Conservation (phyloP, 805 yeast species). For the Ogataea trehaloabstinens region DNA sequence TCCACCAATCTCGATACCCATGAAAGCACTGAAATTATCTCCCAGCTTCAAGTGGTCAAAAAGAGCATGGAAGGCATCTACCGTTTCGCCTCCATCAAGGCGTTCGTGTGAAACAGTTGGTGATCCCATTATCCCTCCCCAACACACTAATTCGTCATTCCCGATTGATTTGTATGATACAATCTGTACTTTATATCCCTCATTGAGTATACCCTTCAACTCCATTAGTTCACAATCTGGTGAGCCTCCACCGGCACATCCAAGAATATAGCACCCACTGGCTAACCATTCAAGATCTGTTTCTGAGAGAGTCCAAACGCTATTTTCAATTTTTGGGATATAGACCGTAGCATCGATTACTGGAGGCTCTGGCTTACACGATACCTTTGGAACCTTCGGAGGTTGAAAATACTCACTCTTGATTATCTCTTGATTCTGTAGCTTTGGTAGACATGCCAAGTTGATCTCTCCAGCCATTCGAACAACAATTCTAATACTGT, state of each 20-base stretch:
- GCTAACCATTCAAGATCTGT: slow-evolving; percentile 41
- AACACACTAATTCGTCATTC: slow-evolving; percentile 27
- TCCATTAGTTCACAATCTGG: slow-evolving; percentile 40
- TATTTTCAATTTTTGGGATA: slow-evolving; percentile 25
- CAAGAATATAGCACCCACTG: slow-evolving; percentile 43
- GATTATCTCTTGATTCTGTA: not conserved
- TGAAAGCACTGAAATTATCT: slow-evolving; percentile 28
- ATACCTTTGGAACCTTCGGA: not conserved
- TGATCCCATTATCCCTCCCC: slow-evolving; percentile 42
- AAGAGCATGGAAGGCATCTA: slow-evolving; percentile 28
- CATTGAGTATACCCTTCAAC: slow-evolving; percentile 28
- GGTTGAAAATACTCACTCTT: slow-evolving; percentile 1
- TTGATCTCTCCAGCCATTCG: slow-evolving; percentile 45
- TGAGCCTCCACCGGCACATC: slow-evolving; percentile 53
- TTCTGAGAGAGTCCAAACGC: slow-evolving; percentile 39
- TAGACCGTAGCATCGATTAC: slow-evolving; percentile 21
- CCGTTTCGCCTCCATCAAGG: slow-evolving; percentile 37
- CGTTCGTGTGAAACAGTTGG: slow-evolving; percentile 46
- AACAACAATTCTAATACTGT: slow-evolving; percentile 33
- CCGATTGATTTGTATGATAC: slow-evolving; percentile 30
- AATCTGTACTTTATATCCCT: slow-evolving; percentile 34
- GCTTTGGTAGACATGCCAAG: slow-evolving; percentile 16
- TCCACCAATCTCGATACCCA: slow-evolving; percentile 43
- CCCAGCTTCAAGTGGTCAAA: slow-evolving; percentile 21
- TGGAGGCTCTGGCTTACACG: not conserved